Evolutionary conservation across 495 filamentous ascomycete genomes (phyloP).

Genomic region (Opeltia flavorubescens): DNA sequence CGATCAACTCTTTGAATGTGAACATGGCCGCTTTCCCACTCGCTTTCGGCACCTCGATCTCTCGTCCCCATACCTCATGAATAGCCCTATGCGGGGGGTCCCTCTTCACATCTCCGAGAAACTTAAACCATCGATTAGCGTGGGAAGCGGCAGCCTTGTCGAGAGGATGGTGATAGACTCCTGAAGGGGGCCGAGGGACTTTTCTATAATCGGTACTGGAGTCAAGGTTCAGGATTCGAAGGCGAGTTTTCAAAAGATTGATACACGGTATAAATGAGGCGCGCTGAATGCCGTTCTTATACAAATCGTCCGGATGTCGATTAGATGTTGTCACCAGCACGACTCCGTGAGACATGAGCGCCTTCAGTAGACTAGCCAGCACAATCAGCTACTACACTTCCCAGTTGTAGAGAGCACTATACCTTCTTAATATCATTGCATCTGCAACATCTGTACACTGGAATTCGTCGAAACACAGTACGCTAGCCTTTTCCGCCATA

Average conservation of each 20-base stretch:
- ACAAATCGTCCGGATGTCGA: conserved; percentile 86
- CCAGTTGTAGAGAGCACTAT: conserved; percentile 6
- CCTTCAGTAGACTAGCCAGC: conserved; percentile 57
- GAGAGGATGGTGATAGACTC: conserved; percentile 80
- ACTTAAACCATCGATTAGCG: conserved; percentile 87
- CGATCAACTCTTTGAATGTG: conserved; percentile 80
- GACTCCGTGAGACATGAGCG: conserved; percentile 88
- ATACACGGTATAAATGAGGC: conserved; percentile 93
- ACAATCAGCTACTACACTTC: background rate
- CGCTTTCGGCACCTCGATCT: conserved; percentile 73
- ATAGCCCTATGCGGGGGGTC: conserved; percentile 62
- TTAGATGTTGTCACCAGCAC: conserved; percentile 96
- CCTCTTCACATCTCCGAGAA: conserved; percentile 67
- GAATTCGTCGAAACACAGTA: conserved; percentile 97
- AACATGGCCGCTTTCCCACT: conserved; percentile 83
- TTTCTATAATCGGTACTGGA: conserved; percentile 95
- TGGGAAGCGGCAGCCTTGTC: conserved; percentile 64
- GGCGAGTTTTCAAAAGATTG: conserved; percentile 65
- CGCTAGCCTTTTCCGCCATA: conserved; percentile 70
- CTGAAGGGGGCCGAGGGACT: conserved; percentile 82
- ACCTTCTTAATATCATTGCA: conserved; percentile 89
- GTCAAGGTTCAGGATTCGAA: conserved; percentile 86
- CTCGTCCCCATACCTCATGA: conserved; percentile 88
- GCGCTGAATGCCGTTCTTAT: conserved; percentile 95
- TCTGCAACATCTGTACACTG: conserved; percentile 98